Evolutionary conservation across 2,329 filamentous ascomycete species (phyloP).

Genomic region (Curvularia eragrostidis): DNA sequence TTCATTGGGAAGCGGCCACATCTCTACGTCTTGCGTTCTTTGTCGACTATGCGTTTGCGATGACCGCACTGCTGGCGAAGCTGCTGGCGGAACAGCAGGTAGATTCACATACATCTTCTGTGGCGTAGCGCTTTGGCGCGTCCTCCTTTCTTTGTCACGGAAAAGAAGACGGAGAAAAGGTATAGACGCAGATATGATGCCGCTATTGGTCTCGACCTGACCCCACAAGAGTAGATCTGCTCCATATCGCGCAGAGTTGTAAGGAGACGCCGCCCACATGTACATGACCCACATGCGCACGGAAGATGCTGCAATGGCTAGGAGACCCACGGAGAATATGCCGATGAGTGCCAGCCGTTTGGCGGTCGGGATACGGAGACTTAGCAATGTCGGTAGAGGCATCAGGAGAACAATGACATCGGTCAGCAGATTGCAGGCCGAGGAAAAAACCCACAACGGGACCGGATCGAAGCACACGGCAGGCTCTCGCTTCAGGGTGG

Average conservation of each 20-base stretch:
- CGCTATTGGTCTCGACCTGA: slow-evolving; percentile 56
- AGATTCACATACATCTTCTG: slow-evolving; percentile 21
- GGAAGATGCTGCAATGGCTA: slow-evolving; percentile 46
- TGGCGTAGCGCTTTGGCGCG: slow-evolving; percentile 18
- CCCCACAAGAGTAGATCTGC: slow-evolving; percentile 53
- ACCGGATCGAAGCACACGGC: slow-evolving; percentile 43
- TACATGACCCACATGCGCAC: slow-evolving; percentile 48
- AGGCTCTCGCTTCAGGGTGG: slow-evolving; percentile 25
- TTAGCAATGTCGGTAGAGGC: slow-evolving; percentile 55
- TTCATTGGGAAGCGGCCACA: slow-evolving; percentile 28
- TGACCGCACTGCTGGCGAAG: slow-evolving; percentile 18
- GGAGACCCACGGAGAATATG: slow-evolving; percentile 46
- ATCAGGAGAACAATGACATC: slow-evolving; percentile 54
- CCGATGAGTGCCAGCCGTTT: slow-evolving; percentile 61
- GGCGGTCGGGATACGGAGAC: slow-evolving; percentile 56
- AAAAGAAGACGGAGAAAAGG: slow-evolving; percentile 55
- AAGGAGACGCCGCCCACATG: slow-evolving; percentile 45
- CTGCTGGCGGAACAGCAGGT: slow-evolving; percentile 21
- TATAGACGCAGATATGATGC: slow-evolving; percentile 55
- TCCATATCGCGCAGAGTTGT: slow-evolving; percentile 49
- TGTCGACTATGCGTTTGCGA: slow-evolving; percentile 15
- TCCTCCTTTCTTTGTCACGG: slow-evolving; percentile 26
- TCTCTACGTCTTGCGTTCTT: slow-evolving; percentile 31
- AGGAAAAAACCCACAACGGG: slow-evolving; percentile 47
- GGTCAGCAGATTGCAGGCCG: slow-evolving; percentile 51